A percentile compares a stretch with the other conserved stretches of the same genome.
Conservation (phyloP, 768 basidiomycete genomes). For the Suillus sp. region DNA sequence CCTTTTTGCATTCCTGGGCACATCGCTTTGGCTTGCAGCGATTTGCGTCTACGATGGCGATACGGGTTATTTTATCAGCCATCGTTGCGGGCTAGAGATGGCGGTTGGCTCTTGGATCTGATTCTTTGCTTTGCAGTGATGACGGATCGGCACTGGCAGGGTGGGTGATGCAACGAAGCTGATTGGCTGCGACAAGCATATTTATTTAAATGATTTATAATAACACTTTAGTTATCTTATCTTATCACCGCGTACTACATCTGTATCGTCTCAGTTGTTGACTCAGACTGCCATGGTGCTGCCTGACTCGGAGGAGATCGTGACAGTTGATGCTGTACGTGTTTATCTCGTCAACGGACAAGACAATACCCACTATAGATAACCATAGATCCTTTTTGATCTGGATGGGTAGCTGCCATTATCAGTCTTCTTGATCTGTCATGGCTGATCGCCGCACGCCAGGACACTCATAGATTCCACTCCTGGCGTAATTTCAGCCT, state of each 20-base stretch:
- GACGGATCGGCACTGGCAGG: constrained; percentile 1
- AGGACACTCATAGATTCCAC: constrained; percentile 84
- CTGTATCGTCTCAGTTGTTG: background rate
- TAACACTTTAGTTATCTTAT: background rate
- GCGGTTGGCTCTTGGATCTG: constrained; percentile 3
- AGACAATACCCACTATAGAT: constrained; percentile 2
- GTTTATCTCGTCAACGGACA: background rate
- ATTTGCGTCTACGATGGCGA: constrained; percentile 92
- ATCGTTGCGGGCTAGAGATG: constrained; percentile 38
- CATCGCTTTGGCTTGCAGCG: constrained; percentile 96
- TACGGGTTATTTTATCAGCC: constrained; percentile 97
- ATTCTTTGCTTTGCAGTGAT: constrained; percentile 2
- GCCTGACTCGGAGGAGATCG: constrained; percentile 21
- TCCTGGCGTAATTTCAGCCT: constrained; percentile 77
- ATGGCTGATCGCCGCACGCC: constrained; percentile 12
- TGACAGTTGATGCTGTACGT: constrained; percentile 57
- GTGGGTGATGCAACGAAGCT: constrained; percentile 1
- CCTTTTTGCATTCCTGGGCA: constrained; percentile 98
- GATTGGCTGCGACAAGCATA: background rate
- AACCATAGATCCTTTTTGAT: constrained; percentile 57
- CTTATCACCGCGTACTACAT: background rate
- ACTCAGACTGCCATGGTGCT: background rate
- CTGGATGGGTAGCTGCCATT: constrained; percentile 57
- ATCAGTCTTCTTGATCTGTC: background rate
- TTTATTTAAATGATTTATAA: constrained; percentile 4